Conservation (phyloP, 441 rosid genomes). For the Jatropha podagrica region DNA sequence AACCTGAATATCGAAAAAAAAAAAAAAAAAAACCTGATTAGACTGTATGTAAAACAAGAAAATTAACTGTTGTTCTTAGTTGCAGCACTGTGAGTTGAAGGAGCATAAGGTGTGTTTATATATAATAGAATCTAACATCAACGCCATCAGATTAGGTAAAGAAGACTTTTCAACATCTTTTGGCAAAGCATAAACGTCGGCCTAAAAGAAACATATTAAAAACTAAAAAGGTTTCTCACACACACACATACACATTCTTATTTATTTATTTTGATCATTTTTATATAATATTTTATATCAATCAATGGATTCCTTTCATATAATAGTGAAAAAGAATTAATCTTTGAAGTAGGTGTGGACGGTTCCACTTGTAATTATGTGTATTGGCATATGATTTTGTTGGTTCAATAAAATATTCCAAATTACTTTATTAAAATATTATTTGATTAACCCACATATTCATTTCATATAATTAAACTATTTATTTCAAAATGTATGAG, state of each 20-base stretch:
- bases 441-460: no score
- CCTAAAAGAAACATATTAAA: background rate
- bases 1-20: no score
- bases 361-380: background rate
- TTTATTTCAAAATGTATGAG: no score
- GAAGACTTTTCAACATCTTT: background rate
- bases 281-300: background rate
- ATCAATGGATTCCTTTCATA: background rate
- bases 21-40: no score
- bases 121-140: background rate
- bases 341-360: background rate
- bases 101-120: slow-evolving; percentile 1
- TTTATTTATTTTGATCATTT: background rate
- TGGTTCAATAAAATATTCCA: no score
- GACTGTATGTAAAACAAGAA: no score
- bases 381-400: no score
- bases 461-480: no score
- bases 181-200: background rate
- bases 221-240: background rate
- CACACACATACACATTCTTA: background rate
- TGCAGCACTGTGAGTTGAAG: background rate
- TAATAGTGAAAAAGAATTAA: background rate
- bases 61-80: no score
- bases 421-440: no score
- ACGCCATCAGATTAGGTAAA: slow-evolving; percentile 2